Evolutionary conservation across 2,329 filamentous ascomycete species (phyloP), one percentile per base, ranked within the genome.

Genomic region (Exophiala sideris): DNA sequence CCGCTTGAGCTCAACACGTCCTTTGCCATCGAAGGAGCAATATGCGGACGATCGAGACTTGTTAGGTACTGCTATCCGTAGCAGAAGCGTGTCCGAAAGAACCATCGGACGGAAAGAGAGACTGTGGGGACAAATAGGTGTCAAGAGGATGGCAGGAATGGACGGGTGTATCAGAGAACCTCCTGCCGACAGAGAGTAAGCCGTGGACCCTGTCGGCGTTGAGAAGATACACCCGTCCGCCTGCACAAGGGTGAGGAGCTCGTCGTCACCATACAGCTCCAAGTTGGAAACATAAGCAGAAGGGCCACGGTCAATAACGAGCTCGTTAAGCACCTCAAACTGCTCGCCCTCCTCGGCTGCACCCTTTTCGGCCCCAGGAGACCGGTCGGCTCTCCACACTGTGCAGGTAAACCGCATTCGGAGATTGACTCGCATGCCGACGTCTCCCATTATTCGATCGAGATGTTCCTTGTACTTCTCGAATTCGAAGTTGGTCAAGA

Each of bases 401-500:
- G 94, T 97, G 75, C 92, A 97, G 12, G 94, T 99, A 71, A 99
- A 99, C 58, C 94, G 88, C 94, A 99, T 99, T 62, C 94, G 90
- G 63, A 99, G 79, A 67, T 96, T 97, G 57, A 97, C 92, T 50
- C 92, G 87, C 92, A 99, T 97, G 52, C 94, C 94, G 1, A 88
- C 84, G 53, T 95, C 89, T 57, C 91, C 91, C 91, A 99, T 95
- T 63, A 97, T 83, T 50, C 85, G 86, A 71, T 89, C 87, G 33
- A 99, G 81, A 66, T 95, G 89, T 55, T 88, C 79, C 72, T 90
- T 91, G 77, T 96, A 96, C 64, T 86, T 82, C 58, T 89, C 84
- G 67, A 94, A 99, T 70, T 97, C 91, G 68, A 97, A 97, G 67
- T 96, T 96, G 21, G 94, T 97, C 61, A 99, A 75, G 67, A 99